Evolutionary conservation across 768 basidiomycete species (phyloP).

Genomic region (Suillus sp.): DNA sequence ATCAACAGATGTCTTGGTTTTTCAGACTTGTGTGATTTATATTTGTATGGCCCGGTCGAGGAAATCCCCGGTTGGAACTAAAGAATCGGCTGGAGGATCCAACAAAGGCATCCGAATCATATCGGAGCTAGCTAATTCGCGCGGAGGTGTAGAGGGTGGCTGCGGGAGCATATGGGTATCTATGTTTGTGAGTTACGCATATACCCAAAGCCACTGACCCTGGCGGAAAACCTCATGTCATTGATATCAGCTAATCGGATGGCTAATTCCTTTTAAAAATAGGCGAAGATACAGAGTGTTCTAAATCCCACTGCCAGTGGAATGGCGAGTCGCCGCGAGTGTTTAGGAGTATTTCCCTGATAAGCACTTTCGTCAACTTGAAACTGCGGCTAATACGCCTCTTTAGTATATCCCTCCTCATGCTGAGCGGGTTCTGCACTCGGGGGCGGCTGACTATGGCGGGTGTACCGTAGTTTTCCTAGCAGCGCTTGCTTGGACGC

Average conservation of each 20-base stretch:
- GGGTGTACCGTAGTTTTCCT: not conserved
- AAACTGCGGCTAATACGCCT: not conserved
- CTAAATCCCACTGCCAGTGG: not conserved
- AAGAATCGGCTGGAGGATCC: not conserved
- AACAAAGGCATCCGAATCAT: no score
- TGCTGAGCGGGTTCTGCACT: not conserved
- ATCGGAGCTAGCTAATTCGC: no score
- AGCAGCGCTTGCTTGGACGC: not conserved
- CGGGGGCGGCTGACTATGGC: not conserved
- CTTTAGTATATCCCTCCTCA: not conserved
- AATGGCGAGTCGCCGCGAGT: not conserved
- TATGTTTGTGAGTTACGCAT: not conserved
- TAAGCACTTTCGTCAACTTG: not conserved
- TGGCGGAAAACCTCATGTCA: not conserved
- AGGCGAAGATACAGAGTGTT: not conserved
- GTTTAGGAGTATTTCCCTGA: not conserved
- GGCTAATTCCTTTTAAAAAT: not conserved
- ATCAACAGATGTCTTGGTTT: slow-evolving; percentile 71
- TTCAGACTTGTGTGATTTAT: slow-evolving; percentile 42
- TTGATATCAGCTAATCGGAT: not conserved
- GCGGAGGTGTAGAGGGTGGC: no score
- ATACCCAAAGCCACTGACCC: not conserved
- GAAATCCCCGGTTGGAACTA: not conserved
- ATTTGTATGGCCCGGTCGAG: not conserved
- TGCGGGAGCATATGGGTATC: not conserved